phyloP scores from a whole-genome alignment of 495 filamentous ascomycete species.

The Trichodelitschia bisporula region DNA sequence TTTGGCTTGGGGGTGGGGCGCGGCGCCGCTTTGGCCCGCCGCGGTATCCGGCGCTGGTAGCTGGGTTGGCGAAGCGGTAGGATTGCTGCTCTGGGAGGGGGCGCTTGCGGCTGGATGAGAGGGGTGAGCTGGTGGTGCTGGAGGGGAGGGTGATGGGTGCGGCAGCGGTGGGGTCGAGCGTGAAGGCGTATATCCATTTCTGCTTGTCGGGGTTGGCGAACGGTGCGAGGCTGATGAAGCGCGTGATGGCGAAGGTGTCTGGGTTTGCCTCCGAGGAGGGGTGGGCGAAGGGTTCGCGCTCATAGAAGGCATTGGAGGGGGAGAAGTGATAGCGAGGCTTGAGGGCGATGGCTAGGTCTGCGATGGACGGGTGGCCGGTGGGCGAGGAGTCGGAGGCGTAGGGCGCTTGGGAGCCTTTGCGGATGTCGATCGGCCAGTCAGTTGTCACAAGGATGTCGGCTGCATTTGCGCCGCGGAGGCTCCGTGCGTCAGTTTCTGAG shows the following conservation, averaged over 20 bases:
- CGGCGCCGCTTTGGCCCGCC: slow-evolving; percentile 27
- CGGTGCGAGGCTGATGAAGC: slow-evolving; percentile 69
- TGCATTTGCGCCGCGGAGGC: slow-evolving; percentile 42
- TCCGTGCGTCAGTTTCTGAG: slow-evolving; percentile 47
- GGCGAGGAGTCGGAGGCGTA: slow-evolving; percentile 21
- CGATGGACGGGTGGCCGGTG: slow-evolving; percentile 28
- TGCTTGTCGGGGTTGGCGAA: slow-evolving; percentile 47
- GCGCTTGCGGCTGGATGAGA: slow-evolving; percentile 26
- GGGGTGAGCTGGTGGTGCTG: slow-evolving; percentile 48
- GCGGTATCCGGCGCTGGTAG: slow-evolving; percentile 10
- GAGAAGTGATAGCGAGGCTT: slow-evolving; percentile 82
- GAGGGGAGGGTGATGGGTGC: slow-evolving; percentile 28
- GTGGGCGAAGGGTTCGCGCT: slow-evolving; percentile 85
- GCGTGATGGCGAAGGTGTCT: slow-evolving; percentile 32
- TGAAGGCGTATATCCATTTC: slow-evolving; percentile 82
- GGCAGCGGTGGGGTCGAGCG: slow-evolving; percentile 37
- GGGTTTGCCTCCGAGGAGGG: slow-evolving; percentile 27
- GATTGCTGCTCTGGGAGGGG: slow-evolving; percentile 27
- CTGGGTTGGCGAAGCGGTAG: slow-evolving; percentile 29
- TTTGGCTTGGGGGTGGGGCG: slow-evolving; percentile 38
- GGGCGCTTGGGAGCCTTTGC: slow-evolving; percentile 29
- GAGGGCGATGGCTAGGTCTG: slow-evolving; percentile 48
- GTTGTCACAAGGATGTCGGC: slow-evolving; percentile 72
- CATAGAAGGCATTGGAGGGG: slow-evolving; percentile 47
- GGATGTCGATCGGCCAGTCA: slow-evolving; percentile 57